These are phyloP conservation scores for Phytophthora nicotianae DNA, from an alignment of 352 stramenopile genomes.

Conservation along the genomic window DNA sequence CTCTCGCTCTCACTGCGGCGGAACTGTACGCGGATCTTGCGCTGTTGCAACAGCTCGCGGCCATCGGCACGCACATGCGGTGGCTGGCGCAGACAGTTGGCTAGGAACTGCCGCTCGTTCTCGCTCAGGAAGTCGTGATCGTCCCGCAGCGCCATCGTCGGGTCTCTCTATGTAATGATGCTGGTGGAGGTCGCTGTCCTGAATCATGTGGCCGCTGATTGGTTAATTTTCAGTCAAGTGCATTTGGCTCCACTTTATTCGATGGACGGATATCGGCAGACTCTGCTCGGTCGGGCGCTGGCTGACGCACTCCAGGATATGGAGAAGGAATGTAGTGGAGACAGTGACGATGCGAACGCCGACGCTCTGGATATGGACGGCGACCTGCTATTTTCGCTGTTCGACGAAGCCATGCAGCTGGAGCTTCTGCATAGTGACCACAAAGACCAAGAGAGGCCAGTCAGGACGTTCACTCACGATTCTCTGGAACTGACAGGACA, in stretches of 20 bases:
- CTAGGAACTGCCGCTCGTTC: constrained; percentile 83
- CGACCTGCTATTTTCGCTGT: constrained; percentile 58
- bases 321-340: constrained; percentile 29
- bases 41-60: constrained; percentile 80
- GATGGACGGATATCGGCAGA: constrained; percentile 75
- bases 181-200: constrained; percentile 14
- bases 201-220: constrained; percentile 20
- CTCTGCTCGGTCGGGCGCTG: constrained; percentile 60
- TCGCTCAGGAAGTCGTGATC: constrained; percentile 82
- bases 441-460: constrained; percentile 4
- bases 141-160: constrained; percentile 54
- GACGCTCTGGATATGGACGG: constrained; percentile 30
- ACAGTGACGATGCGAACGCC: not conserved
- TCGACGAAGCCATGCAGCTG: constrained; percentile 51
- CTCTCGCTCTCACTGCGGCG: constrained; percentile 74
- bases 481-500: constrained; percentile 44
- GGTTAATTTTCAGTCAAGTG: constrained; percentile 5
- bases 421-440: constrained; percentile 27
- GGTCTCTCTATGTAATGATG: constrained; percentile 5
- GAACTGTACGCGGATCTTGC: constrained; percentile 86
- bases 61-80: constrained; percentile 75
- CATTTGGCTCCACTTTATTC: not conserved
- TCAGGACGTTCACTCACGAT: constrained; percentile 53
- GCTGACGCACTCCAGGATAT: constrained; percentile 67
- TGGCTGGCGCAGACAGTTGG: constrained; percentile 59